A percentile compares a stretch with the other conserved stretches of the same genome.
These are phyloP conservation scores for Gliomastix tumulicola DNA, from an alignment of 2,329 filamentous ascomycete genomes.

Conservation along the genomic window DNA sequence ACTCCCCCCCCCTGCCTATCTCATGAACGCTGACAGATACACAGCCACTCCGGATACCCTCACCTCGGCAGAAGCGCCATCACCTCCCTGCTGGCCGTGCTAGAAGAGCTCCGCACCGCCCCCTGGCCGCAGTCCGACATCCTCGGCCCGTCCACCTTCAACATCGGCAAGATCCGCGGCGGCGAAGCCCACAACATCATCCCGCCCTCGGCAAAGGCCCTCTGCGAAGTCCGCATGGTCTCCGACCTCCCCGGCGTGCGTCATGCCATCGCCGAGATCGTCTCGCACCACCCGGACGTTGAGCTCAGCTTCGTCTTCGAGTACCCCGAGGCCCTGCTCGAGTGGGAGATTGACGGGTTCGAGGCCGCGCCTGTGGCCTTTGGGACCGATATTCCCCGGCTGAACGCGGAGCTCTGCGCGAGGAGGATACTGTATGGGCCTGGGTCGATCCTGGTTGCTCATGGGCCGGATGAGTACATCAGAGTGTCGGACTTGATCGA, in stretches of 20 bases:
- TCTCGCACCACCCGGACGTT: conserved; percentile 21
- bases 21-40: not conserved
- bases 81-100: conserved; percentile 18
- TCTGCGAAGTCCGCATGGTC: conserved; percentile 29
- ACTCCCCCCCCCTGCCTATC: not conserved
- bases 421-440: conserved; percentile 30
- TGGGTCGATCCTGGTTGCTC: conserved; percentile 27
- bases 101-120: conserved; percentile 20
- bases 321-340: conserved; percentile 27
- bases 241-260: conserved; percentile 24
- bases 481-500: conserved; percentile 23
- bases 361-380: conserved; percentile 26
- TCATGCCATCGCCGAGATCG: conserved; percentile 18
- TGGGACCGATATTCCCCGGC: conserved; percentile 28
- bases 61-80: conserved; percentile 35
- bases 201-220: conserved; percentile 25
- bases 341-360: conserved; percentile 29
- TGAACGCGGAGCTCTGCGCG: conserved; percentile 17
- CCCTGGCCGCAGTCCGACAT: conserved; percentile 24
- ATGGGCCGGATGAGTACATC: conserved; percentile 27
- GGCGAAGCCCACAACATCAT: conserved; percentile 31
- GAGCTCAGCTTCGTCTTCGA: conserved; percentile 24
- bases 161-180: conserved; percentile 28
- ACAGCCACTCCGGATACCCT: conserved; percentile 79
- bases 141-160: conserved; percentile 28